Percentiles rank a stretch among this genome's conserved stretches.
These are phyloP conservation scores for Dictyostelium brefeldianum DNA, from an alignment of 78 protist species.

Conservation along the genomic window DNA sequence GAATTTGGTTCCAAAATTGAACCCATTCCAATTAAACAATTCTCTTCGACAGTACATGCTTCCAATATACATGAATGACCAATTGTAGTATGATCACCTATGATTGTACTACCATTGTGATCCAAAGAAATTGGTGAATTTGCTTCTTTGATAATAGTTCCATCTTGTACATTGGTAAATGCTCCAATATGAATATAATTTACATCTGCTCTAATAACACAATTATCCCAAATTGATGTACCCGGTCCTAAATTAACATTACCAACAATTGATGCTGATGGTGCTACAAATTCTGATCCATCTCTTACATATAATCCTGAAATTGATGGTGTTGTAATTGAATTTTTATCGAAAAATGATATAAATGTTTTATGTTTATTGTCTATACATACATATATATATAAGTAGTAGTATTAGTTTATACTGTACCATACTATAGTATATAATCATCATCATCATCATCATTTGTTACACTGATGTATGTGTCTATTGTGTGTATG, in stretches of 20 bases:
- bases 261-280: conserved; percentile 68
- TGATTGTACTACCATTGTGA: conserved; percentile 76
- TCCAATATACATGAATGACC: conserved; percentile 82
- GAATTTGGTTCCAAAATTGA: conserved; percentile 67
- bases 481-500: background rate
- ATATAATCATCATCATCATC: background rate
- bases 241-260: conserved; percentile 48
- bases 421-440: too few relatives aligned
- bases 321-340: conserved; percentile 42
- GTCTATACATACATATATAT: conserved; percentile 22
- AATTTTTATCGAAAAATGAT: conserved; percentile 57
- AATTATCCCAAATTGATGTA: conserved; percentile 59
- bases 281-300: conserved; percentile 48
- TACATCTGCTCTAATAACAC: conserved; percentile 74
- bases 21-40: conserved; percentile 80
- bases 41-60: conserved; percentile 86
- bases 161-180: conserved; percentile 74
- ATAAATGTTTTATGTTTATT: conserved; percentile 61
- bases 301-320: conserved; percentile 56
- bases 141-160: conserved; percentile 63
- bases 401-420: background rate
- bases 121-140: conserved; percentile 57
- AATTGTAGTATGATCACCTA: conserved; percentile 73
- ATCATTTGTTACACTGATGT: background rate
- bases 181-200: conserved; percentile 71